A percentile compares a stretch with the other conserved stretches of the same genome.
Evolutionary conservation across 305 asterid genomes (phyloP).

Genomic region (Nicotiana rustica): DNA sequence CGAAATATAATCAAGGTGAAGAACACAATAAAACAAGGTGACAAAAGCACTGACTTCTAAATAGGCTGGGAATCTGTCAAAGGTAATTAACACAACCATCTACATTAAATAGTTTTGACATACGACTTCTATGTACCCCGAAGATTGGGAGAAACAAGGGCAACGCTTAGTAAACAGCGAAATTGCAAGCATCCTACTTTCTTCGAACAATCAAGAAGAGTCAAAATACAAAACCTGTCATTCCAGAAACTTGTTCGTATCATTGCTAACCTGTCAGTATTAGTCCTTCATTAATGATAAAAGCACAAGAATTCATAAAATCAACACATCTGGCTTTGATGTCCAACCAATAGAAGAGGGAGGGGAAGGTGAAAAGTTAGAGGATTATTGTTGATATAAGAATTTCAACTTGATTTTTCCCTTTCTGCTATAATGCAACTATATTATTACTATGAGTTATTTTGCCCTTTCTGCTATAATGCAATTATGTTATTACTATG

Average conservation of each 20-base stretch:
- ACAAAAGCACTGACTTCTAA: conserved; percentile 2
- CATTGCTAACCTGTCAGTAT: not conserved
- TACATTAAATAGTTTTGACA: not conserved
- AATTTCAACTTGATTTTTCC: not conserved
- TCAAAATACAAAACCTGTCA: not conserved
- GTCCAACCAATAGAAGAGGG: conserved; percentile 15
- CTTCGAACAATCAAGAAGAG: not conserved
- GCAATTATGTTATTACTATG: conserved; percentile 16
- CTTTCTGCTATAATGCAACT: not conserved
- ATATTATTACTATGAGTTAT: not conserved
- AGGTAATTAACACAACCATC: not conserved
- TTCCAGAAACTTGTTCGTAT: not conserved
- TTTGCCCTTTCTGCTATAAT: not conserved
- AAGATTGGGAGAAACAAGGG: not conserved
- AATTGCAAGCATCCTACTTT: not conserved
- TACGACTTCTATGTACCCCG: not conserved
- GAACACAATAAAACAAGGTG: conserved; percentile 10
- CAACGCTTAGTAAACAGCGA: not conserved
- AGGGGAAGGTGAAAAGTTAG: conserved; percentile 11
- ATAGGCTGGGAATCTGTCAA: not conserved
- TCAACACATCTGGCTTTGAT: conserved; percentile 26
- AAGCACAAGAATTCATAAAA: conserved; percentile 13
- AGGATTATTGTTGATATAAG: conserved; percentile 3
- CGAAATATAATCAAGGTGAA: not conserved
- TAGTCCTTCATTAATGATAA: not conserved